Evolutionary conservation across 257 asterid genomes (phyloP), one percentile per base, ranked within the genome.

Genomic region (Ilex asprella): DNA sequence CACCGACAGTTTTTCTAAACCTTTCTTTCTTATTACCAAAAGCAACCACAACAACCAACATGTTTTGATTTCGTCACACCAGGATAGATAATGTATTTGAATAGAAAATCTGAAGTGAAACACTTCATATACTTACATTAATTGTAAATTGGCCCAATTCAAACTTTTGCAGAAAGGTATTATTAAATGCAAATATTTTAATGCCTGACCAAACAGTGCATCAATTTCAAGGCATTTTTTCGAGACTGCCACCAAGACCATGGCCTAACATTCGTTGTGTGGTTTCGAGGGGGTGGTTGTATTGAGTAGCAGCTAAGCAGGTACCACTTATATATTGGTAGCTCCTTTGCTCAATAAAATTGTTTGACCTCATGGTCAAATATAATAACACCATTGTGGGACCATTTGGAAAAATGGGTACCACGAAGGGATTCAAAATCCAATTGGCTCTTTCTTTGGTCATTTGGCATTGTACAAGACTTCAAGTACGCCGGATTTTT

Each of bases 131-230:
- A 21, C 27, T 21, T 21, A 21, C 27, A 21, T 21, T 21, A 21
- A 21, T 21, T 21, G 27, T 21, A 21, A 21, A 21, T 21, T 21
- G 27, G 27, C 27, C 27, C 27, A 41, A 51, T 61, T 67, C 69
- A 58, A 70, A 66, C 52, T 13, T 62, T 57, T 44, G 46, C 41
- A 6, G 72, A 61, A 58, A 27, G 59, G 60, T 31, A 30, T 54
- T 70, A 57, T 57, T 68, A 43, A 16, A 56, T 59, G 47, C 58
- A 59, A 55, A 53, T 47, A 3, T 68, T 12, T 55, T 50, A 46
- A 60, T n/a, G 62, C 73, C 82, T 60, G 83, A 78, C 80, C 72
- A 62, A 68, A 21, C 31, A 68, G 43, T 69, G 78, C 93, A 68
- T 43, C 85, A 70, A 70, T 27, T 68, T 62, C 86, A 55, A 79